A percentile compares a stretch with the other conserved stretches of the same genome.
phyloP scores from a whole-genome alignment of 192 early-diverging fungal genomes.

The Podila epicladia region DNA sequence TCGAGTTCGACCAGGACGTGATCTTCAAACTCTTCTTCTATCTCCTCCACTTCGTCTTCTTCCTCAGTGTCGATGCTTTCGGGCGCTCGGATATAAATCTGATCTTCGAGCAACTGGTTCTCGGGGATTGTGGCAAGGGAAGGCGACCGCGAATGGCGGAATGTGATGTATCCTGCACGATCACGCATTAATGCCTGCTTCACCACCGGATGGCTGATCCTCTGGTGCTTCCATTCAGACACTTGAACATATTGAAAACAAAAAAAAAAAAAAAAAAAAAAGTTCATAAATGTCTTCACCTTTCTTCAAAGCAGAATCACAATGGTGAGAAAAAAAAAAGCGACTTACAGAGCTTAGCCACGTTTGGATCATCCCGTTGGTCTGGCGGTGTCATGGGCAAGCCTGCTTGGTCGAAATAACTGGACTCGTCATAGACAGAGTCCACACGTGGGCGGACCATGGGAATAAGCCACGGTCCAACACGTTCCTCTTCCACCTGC shows the following conservation, averaged over 20 bases:
- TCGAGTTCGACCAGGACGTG: background rate
- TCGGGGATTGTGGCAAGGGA: constrained; percentile 40
- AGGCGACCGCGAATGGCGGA: constrained; percentile 42
- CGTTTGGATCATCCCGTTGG: background rate
- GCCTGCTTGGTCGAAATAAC: constrained; percentile 42
- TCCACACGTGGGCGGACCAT: constrained; percentile 31
- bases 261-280: too few relatives aligned
- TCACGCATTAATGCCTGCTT: constrained; percentile 37
- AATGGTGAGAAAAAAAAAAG: background rate
- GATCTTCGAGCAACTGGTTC: constrained; percentile 1
- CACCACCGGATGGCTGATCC: constrained; percentile 34
- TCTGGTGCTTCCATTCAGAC: constrained; percentile 35
- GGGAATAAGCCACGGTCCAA: constrained; percentile 31
- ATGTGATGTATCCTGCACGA: constrained; percentile 39
- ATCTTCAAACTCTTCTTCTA: background rate
- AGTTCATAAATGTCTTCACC: background rate
- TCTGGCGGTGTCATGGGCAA: constrained; percentile 4
- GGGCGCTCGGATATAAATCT: background rate
- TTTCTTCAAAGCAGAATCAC: background rate
- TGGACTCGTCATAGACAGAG: constrained; percentile 39
- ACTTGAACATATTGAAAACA: background rate
- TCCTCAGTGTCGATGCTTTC: background rate
- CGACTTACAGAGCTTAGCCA: background rate
- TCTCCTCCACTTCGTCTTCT: background rate
- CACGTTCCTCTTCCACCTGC: constrained; percentile 15